Conservation (phyloP, 306 rosid species). For the Dicorynia guianensis region DNA sequence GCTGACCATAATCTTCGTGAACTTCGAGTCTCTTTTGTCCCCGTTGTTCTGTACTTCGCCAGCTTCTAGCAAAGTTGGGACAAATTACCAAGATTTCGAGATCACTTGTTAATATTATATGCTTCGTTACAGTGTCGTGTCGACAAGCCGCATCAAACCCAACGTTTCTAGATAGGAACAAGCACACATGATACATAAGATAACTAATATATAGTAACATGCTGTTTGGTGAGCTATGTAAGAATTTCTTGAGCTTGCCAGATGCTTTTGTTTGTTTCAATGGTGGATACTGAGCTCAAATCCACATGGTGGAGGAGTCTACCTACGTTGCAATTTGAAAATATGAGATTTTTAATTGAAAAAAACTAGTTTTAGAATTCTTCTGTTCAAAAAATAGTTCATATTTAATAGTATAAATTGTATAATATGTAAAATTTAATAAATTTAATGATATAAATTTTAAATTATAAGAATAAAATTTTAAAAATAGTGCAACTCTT, state of each 20-base stretch:
- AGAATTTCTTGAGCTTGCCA: slow-evolving; percentile 8
- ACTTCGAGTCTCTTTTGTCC: slow-evolving; percentile 50
- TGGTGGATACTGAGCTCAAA: neutral
- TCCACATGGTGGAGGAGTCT: neutral
- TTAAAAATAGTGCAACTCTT: too few species aligned
- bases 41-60: slow-evolving; percentile 43
- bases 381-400: too few species aligned
- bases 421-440: too few species aligned
- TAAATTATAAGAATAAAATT: too few species aligned
- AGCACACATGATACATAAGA: slow-evolving; percentile 16
- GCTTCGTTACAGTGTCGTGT: neutral
- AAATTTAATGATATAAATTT: too few species aligned
- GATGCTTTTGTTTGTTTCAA: slow-evolving; percentile 30
- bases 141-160: slow-evolving; percentile 41
- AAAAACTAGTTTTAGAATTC: too few species aligned
- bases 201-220: slow-evolving; percentile 17
- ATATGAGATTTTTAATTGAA: neutral
- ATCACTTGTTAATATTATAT: slow-evolving; percentile 30
- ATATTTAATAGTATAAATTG: neutral
- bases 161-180: slow-evolving; percentile 33
- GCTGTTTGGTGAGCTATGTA: slow-evolving; percentile 8
- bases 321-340: slow-evolving; percentile 10
- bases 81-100: slow-evolving; percentile 33
- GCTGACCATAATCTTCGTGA: slow-evolving; percentile 48
- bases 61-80: slow-evolving; percentile 36